A percentile compares a stretch with the other conserved stretches of the same genome.
Evolutionary conservation across 768 basidiomycete genomes (phyloP).

Genomic region (Agrocybe chaxingu): DNA sequence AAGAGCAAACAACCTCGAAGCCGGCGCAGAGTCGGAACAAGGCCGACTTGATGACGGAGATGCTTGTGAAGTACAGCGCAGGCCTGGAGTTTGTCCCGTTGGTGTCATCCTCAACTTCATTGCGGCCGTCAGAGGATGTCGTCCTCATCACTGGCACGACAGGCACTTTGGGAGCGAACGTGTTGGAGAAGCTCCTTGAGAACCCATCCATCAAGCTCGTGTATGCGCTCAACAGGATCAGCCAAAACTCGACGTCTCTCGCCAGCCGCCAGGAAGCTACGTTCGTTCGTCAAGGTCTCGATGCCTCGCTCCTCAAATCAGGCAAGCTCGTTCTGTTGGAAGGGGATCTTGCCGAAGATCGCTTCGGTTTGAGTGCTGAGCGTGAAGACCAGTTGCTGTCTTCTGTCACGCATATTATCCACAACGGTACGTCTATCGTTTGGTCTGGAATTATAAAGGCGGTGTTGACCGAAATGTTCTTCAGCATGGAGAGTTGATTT

Average conservation of each 20-base stretch:
- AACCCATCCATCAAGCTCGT: conserved; percentile 22
- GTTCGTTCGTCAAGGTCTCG: conserved; percentile 1
- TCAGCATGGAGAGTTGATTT: conserved; percentile 40
- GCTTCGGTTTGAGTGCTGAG: conserved; percentile 1
- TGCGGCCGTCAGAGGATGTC: background rate
- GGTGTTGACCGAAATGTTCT: background rate
- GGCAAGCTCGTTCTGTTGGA: conserved; percentile 4
- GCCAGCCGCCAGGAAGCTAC: background rate
- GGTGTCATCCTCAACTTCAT: background rate
- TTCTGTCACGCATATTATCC: conserved; percentile 22
- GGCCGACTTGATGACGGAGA: conserved; percentile 11
- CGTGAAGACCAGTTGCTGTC: conserved; percentile 2
- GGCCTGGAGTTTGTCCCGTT: background rate
- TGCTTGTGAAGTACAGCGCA: conserved; percentile 4
- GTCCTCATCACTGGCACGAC: conserved; percentile 37
- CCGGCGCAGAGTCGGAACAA: conserved; percentile 6
- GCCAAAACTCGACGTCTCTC: background rate
- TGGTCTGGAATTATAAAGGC: background rate
- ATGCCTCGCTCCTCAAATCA: conserved; percentile 1
- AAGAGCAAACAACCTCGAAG: conserved; percentile 3
- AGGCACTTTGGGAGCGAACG: conserved; percentile 31
- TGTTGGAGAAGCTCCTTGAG: conserved; percentile 25
- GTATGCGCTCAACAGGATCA: conserved; percentile 30
- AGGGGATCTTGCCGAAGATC: background rate
- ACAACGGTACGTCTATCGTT: conserved; percentile 14